phyloP scores from a whole-genome alignment of 306 rosid species.

The Prunus salicina region DNA sequence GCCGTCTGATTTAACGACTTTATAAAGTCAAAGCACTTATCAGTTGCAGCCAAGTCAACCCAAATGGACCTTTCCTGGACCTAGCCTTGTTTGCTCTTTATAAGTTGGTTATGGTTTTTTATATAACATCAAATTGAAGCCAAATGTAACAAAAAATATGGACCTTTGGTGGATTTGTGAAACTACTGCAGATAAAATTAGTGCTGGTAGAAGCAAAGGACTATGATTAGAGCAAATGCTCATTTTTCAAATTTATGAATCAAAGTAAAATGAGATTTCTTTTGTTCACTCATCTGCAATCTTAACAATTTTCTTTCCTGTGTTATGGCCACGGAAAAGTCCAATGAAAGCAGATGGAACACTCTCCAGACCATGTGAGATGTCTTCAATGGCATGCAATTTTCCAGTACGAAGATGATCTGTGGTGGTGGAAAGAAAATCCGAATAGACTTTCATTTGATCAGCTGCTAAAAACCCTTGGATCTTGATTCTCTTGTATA shows the following conservation, averaged over 20 bases:
- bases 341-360: constrained; percentile 66
- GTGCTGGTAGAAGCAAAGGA: neutral
- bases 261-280: neutral
- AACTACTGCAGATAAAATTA: neutral
- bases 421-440: constrained; percentile 38
- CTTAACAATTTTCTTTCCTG: constrained; percentile 64
- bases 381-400: constrained; percentile 50
- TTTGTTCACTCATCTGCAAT: constrained; percentile 30
- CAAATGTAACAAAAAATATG: too few relatives aligned
- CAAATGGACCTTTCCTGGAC: too few relatives aligned
- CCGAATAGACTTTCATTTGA: constrained; percentile 29
- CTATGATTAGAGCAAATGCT: neutral
- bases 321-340: constrained; percentile 55
- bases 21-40: neutral
- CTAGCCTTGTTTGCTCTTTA: too few relatives aligned
- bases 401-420: constrained; percentile 43
- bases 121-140: too few relatives aligned
- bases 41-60: too few relatives aligned
- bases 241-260: neutral
- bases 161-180: too few relatives aligned
- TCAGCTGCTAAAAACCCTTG: constrained; percentile 60
- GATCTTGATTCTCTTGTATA: constrained; percentile 59
- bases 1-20: neutral
- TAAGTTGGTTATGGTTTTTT: too few relatives aligned
- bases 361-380: constrained; percentile 50